Base-by-base conservation (phyloP, 2,329 filamentous ascomycete genomes). In the Aphanocladium album region DNA sequence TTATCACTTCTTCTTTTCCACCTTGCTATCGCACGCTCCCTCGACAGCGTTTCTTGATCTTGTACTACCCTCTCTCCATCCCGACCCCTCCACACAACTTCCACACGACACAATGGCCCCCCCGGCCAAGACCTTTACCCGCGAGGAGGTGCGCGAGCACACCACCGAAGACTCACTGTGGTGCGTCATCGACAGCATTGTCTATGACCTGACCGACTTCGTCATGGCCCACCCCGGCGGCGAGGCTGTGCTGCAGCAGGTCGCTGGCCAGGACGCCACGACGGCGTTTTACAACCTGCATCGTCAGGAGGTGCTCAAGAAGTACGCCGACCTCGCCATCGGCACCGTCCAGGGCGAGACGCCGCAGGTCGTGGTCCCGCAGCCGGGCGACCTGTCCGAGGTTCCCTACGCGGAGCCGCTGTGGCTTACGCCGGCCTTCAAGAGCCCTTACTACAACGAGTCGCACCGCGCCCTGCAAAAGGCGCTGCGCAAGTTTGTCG, bases 231-330 rank as follows among this genome's bases (percentile, higher is more conserved):
- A 96, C 69, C 91, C 91, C 0, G 91, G 91, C 67, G 91, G 91
- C 68, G 86, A 87, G 68, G 86, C 89, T 47, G 91, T 96, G 25
- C 84, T 96, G 41, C 82, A 84, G 58, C 90, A 96, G 75, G 84
- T 93, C 52, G 91, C 89, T 33, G 91, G 91, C 64, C 83, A 85
- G 66, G 91, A 96, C 70, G 90, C 91, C 55, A 96, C 91, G 2
- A 78, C 82, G 39, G 89, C 88, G 60, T 96, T 96, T 76, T 96
- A 96, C 83, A 96, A 96, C 79, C 86, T 96, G 57, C 92, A 96
- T 77, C 82, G 91, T 27, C 91, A 96, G 67, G 91, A 96, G 75
- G 90, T 96, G n/a, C 82, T 96, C 12, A 79, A 86, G 63, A 92
- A 92, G 73, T 96, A 96, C 79, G 77, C 81, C 51, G 80, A 84